Conservation (phyloP, 169 alveolate species). For the Theileria equi region DNA sequence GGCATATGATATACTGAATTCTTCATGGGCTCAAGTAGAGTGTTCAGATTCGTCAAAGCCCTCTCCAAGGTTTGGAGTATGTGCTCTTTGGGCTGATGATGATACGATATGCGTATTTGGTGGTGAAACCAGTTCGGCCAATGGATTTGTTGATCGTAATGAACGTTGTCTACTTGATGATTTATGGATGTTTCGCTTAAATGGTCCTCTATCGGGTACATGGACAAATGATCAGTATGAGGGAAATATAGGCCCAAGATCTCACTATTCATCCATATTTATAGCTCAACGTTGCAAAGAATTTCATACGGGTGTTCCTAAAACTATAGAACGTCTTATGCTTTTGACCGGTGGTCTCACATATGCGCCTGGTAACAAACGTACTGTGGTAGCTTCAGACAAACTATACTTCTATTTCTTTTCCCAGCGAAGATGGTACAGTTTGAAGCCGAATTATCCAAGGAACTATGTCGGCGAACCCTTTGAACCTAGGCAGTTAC, state of each 20-base stretch:
- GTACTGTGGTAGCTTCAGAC: conserved; percentile 71
- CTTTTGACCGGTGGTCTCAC: conserved; percentile 76
- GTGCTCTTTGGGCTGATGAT: conserved; percentile 84
- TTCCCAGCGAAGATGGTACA: conserved; percentile 76
- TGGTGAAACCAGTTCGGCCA: conserved; percentile 76
- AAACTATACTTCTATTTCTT: conserved; percentile 74
- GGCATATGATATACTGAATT: conserved; percentile 75
- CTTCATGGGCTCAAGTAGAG: conserved; percentile 83
- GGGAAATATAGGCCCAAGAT: conserved; percentile 81
- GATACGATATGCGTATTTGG: conserved; percentile 82
- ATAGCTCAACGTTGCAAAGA: conserved; percentile 84
- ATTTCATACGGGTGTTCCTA: conserved; percentile 72
- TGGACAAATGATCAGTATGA: conserved; percentile 79
- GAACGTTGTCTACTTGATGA: conserved; percentile 77
- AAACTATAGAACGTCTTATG: conserved; percentile 77
- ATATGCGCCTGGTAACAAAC: conserved; percentile 56
- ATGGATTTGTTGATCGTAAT: conserved; percentile 59
- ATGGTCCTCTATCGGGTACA: conserved; percentile 67
- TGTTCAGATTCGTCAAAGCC: conserved; percentile 76
- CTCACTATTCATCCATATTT: conserved; percentile 80
- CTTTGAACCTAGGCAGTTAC: conserved; percentile 75
- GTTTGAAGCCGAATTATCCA: conserved; percentile 65
- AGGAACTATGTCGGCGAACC: conserved; percentile 72
- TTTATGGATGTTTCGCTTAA: conserved; percentile 77
- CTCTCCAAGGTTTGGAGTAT: conserved; percentile 83